Conservation (phyloP, 306 rosid genomes). For the Abrus pulchellus region DNA sequence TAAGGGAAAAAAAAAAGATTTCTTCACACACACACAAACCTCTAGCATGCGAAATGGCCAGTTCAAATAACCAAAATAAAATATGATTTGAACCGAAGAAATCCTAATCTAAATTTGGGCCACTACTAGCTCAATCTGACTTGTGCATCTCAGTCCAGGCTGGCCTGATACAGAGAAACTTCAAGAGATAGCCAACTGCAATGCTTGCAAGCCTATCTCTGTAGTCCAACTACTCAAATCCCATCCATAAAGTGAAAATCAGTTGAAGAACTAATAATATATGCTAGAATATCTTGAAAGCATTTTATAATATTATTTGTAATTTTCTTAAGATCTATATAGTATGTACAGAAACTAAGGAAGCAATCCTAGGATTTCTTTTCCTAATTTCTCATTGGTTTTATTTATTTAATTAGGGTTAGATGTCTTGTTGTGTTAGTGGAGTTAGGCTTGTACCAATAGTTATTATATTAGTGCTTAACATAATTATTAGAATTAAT, state of each 20-base stretch:
- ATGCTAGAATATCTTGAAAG: not conserved
- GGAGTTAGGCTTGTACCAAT: not conserved
- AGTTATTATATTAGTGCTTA: too few species aligned
- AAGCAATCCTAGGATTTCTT: not conserved
- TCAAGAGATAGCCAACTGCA: constrained; percentile 5
- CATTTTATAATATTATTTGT: constrained; percentile 8
- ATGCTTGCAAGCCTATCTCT: not conserved
- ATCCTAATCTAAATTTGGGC: not conserved
- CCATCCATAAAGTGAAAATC: constrained; percentile 6
- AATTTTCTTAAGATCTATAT: not conserved
- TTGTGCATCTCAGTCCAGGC: not conserved
- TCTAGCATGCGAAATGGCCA: not conserved
- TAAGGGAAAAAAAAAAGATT: not conserved
- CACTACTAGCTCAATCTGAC: not conserved
- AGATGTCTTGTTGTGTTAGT: not conserved
- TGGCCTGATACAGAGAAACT: not conserved
- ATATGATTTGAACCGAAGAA: not conserved
- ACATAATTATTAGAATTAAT: not conserved
- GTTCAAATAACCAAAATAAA: not conserved
- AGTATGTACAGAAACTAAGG: not conserved
- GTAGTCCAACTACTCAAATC: not conserved
- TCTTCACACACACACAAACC: not conserved
- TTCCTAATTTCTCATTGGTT: not conserved
- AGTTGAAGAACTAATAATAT: not conserved
- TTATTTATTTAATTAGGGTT: not conserved